A percentile compares a stretch with the other conserved stretches of the same genome.
phyloP scores from a whole-genome alignment of 2,329 filamentous ascomycete species.

The Trichoderma harzianum region DNA sequence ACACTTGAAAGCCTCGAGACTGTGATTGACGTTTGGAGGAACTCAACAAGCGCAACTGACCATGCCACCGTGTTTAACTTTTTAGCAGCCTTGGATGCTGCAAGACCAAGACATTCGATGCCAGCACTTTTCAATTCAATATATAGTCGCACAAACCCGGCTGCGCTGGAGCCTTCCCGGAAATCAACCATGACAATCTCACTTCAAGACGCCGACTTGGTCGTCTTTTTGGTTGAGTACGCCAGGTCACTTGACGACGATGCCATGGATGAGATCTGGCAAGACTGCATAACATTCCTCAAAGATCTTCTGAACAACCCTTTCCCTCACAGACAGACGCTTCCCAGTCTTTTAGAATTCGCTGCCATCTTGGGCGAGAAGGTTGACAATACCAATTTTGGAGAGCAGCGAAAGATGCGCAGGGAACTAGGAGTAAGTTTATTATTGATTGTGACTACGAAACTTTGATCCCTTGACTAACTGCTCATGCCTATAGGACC shows the following conservation, averaged over 20 bases:
- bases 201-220: constrained; percentile 77
- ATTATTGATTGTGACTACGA: neutral
- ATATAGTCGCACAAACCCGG: constrained; percentile 87
- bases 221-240: constrained; percentile 87
- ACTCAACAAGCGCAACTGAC: constrained; percentile 43
- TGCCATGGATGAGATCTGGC: constrained; percentile 97
- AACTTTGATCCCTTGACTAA: neutral
- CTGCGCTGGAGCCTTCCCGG: constrained; percentile 70
- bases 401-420: constrained; percentile 88
- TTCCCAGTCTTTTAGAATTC: constrained; percentile 84
- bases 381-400: constrained; percentile 96
- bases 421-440: constrained; percentile 74
- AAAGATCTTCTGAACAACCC: constrained; percentile 89
- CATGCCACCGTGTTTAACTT: constrained; percentile 74
- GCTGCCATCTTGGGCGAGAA: constrained; percentile 88
- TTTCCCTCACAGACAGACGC: constrained; percentile 86
- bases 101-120: constrained; percentile 84
- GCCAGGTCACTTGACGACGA: constrained; percentile 89
- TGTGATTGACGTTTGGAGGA: constrained; percentile 78
- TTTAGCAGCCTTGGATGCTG: constrained; percentile 86
- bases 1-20: constrained; percentile 92
- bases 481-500: constrained; percentile 55
- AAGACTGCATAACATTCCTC: constrained; percentile 86
- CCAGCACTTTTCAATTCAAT: constrained; percentile 95
- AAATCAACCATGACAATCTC: constrained; percentile 88